Conservation (phyloP, 805 yeast genomes). For the Ogataea haglerorum region DNA sequence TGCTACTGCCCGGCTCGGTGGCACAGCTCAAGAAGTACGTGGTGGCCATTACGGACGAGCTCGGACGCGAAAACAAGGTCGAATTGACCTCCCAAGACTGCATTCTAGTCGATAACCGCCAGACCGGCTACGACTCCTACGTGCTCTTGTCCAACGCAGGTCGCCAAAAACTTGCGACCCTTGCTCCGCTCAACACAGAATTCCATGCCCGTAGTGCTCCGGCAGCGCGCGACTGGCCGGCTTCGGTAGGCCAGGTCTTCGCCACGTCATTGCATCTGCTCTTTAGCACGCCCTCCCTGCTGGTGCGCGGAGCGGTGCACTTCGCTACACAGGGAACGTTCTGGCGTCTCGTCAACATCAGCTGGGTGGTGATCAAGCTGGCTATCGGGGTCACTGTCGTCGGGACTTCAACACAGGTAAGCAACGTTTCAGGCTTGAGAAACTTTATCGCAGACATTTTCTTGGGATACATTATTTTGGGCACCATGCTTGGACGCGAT, state of each 20-base stretch:
- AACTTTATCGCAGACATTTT: neutral
- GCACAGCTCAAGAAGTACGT: conserved; percentile 24
- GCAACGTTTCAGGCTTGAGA: neutral
- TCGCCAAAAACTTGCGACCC: conserved; percentile 24
- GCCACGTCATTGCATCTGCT: neutral
- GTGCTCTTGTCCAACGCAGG: conserved; percentile 39
- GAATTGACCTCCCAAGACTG: conserved; percentile 40
- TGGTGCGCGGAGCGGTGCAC: conserved; percentile 7
- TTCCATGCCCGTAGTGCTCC: neutral
- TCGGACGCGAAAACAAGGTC: conserved; percentile 15
- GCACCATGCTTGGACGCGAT: neutral
- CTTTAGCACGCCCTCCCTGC: neutral
- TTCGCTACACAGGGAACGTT: conserved; percentile 17
- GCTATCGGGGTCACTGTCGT: conserved; percentile 2
- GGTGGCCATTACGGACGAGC: conserved; percentile 19
- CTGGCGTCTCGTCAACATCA: conserved; percentile 10
- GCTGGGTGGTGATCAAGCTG: conserved; percentile 7
- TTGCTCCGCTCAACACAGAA: conserved; percentile 15
- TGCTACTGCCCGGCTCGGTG: conserved; percentile 4
- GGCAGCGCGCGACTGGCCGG: neutral
- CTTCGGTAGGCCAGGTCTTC: neutral
- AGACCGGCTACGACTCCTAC: conserved; percentile 33
- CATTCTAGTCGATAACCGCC: conserved; percentile 36
- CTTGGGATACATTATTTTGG: neutral
- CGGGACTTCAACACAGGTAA: neutral